Conservation (phyloP, 805 yeast species). For the Ogataea chonburiensis region DNA sequence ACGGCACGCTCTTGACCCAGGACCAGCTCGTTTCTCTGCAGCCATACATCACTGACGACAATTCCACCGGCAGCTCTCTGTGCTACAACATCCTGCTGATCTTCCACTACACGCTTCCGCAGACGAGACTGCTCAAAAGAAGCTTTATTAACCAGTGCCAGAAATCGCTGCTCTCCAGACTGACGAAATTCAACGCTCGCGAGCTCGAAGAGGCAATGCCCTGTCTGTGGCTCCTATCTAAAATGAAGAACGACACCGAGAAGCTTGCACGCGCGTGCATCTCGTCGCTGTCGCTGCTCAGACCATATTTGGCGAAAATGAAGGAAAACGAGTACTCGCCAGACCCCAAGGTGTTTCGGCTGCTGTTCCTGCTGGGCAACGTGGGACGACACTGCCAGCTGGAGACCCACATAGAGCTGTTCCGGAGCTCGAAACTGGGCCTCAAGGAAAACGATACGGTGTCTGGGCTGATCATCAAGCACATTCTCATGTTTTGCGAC, state of each 20-base stretch:
- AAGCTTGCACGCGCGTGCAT: conserved; percentile 62
- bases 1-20: conserved; percentile 54
- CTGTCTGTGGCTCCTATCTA: conserved; percentile 57
- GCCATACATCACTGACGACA: conserved; percentile 57
- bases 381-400: conserved; percentile 72
- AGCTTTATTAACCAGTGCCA: conserved; percentile 51
- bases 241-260: conserved; percentile 42
- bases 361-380: conserved; percentile 63
- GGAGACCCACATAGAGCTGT: conserved; percentile 42
- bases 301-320: conserved; percentile 41
- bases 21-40: conserved; percentile 66
- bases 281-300: conserved; percentile 53
- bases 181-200: conserved; percentile 57
- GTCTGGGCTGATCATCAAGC: conserved; percentile 56
- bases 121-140: conserved; percentile 44
- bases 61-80: conserved; percentile 38
- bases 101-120: conserved; percentile 48
- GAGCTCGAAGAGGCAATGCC: conserved; percentile 78
- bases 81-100: conserved; percentile 54
- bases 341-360: conserved; percentile 50
- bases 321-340: conserved; percentile 22
- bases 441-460: conserved; percentile 53
- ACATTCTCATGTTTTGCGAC: conserved; percentile 53
- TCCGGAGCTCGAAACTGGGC: conserved; percentile 40
- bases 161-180: conserved; percentile 47